These are phyloP conservation scores for Thelonectria rubi DNA, from an alignment of 2,329 filamentous ascomycete species.

Conservation along the genomic window DNA sequence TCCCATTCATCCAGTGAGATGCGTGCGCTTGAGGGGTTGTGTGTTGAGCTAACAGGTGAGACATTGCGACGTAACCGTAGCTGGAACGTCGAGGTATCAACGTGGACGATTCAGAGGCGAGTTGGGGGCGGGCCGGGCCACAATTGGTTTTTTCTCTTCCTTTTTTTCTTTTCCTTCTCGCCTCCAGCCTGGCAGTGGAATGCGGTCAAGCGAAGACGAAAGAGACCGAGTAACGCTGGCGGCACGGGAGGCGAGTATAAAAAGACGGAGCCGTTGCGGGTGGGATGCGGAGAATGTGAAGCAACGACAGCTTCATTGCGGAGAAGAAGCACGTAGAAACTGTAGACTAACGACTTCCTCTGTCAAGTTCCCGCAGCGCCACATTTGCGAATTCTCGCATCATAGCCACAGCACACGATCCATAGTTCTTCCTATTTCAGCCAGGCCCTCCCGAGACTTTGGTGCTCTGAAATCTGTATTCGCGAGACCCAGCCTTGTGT, in stretches of 20 bases:
- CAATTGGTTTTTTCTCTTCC: conserved; percentile 1
- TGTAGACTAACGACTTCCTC: no score
- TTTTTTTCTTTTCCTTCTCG: neutral
- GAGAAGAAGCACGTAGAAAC: neutral
- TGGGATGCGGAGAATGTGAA: neutral
- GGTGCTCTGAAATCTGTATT: conserved; percentile 4
- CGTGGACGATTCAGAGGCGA: conserved; percentile 23
- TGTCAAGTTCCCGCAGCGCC: conserved; percentile 6
- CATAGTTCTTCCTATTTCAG: conserved; percentile 5
- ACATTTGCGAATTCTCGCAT: conserved; percentile 11
- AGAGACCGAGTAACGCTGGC: neutral
- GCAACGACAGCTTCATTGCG: neutral
- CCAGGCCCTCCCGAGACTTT: conserved; percentile 16
- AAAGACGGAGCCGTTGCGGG: conserved; percentile 16
- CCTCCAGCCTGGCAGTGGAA: conserved; percentile 2
- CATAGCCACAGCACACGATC: conserved; percentile 13
- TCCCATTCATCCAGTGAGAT: conserved; percentile 2
- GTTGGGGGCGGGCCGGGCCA: conserved; percentile 24
- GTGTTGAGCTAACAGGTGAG: conserved; percentile 13
- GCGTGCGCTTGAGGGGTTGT: conserved; percentile 1
- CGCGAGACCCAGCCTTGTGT: conserved; percentile 11
- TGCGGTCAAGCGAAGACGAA: conserved; percentile 13
- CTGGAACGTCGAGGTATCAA: conserved; percentile 3
- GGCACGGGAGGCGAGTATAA: conserved; percentile 17
- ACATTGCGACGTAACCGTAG: conserved; percentile 1